Evolutionary conservation across 2,329 filamentous ascomycete species (phyloP).

Genomic region (Chrysoporthe cubensis): DNA sequence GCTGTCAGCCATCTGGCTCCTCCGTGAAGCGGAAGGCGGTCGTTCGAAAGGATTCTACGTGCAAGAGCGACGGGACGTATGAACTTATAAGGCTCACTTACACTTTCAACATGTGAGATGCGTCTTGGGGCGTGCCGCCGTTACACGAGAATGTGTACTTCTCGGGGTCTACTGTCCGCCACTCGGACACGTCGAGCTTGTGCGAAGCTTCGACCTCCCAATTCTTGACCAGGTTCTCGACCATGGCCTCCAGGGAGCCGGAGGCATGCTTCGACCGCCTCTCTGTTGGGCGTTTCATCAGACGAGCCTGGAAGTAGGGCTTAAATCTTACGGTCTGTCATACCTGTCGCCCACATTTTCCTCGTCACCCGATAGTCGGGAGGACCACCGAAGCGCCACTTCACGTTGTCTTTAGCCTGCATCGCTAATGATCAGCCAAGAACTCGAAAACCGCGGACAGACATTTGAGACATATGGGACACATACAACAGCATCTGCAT

Average conservation of each 20-base stretch:
- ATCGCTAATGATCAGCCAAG: slow-evolving; percentile 13
- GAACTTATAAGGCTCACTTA: slow-evolving; percentile 40
- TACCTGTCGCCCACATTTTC: slow-evolving; percentile 62
- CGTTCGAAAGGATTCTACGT: neutral
- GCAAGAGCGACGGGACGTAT: neutral
- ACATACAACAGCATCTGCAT: slow-evolving; percentile 59
- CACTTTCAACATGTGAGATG: slow-evolving; percentile 67
- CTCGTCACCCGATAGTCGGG: slow-evolving; percentile 70
- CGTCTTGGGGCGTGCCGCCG: slow-evolving; percentile 58
- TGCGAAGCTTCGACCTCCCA: slow-evolving; percentile 75
- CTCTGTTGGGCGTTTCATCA: slow-evolving; percentile 44
- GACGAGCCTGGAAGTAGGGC: neutral
- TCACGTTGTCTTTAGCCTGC: slow-evolving; percentile 50
- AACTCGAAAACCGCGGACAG: no score
- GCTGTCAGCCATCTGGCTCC: slow-evolving; percentile 9
- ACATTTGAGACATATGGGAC: neutral
- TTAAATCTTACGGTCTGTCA: slow-evolving; percentile 33
- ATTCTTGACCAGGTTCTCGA: slow-evolving; percentile 74
- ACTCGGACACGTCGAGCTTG: slow-evolving; percentile 64
- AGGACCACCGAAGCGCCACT: slow-evolving; percentile 63
- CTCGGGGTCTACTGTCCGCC: slow-evolving; percentile 65
- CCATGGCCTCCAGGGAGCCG: slow-evolving; percentile 60
- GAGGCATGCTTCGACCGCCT: slow-evolving; percentile 60
- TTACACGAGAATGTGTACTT: slow-evolving; percentile 69
- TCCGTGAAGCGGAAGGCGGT: slow-evolving; percentile 8